A percentile compares a stretch with the other conserved stretches of the same genome.
These are phyloP conservation scores for Haberlea rhodopensis DNA, from an alignment of 257 asterid species.

Conservation along the genomic window DNA sequence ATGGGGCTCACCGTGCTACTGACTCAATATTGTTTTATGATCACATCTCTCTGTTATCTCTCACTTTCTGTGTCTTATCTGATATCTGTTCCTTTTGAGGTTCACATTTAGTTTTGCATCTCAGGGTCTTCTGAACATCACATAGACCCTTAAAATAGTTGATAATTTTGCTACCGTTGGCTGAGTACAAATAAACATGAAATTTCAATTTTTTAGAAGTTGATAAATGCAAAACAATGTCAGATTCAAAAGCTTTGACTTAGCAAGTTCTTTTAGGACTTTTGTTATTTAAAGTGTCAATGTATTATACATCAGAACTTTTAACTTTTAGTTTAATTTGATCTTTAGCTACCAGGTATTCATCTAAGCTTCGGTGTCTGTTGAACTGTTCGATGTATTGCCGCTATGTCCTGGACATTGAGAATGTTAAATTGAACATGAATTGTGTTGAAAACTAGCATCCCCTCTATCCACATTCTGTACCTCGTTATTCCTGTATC, in stretches of 20 bases:
- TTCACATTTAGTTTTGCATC: too few relatives aligned
- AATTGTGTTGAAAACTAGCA: conserved; percentile 1
- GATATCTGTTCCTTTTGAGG: too few relatives aligned
- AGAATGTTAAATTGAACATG: background rate
- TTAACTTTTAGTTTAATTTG: background rate
- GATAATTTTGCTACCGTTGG: background rate
- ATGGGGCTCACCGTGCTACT: too few relatives aligned
- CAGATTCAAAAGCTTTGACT: background rate
- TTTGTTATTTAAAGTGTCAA: background rate
- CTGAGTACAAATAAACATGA: background rate
- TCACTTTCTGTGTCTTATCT: too few relatives aligned
- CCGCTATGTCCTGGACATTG: background rate
- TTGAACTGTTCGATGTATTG: background rate
- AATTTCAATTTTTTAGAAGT: too few relatives aligned
- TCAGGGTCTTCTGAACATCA: background rate
- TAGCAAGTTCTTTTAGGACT: too few relatives aligned
- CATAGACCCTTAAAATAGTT: background rate
- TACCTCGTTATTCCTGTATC: background rate
- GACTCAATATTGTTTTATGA: too few relatives aligned
- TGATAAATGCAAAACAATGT: background rate
- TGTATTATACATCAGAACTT: background rate
- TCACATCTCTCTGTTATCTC: background rate
- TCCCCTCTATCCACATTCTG: background rate
- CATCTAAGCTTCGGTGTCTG: background rate
- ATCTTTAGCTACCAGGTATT: background rate